These are phyloP conservation scores for Thielaviopsis punctulata DNA, from an alignment of 2,329 filamentous ascomycete species.

Conservation along the genomic window DNA sequence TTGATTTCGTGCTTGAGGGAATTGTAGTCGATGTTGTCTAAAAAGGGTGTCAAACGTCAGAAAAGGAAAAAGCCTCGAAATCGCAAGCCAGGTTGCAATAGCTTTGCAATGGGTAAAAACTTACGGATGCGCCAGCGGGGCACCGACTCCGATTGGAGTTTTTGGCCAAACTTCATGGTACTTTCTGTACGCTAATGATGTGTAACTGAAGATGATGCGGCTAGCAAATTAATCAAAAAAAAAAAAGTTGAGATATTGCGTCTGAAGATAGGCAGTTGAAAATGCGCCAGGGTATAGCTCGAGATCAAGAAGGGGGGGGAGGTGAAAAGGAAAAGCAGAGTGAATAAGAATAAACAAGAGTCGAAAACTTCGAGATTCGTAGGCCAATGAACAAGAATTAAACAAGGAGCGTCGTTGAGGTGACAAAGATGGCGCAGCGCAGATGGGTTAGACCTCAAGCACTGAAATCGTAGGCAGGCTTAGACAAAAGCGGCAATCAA, in stretches of 20 bases:
- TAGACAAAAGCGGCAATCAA: neutral
- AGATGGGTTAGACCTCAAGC: too few species aligned
- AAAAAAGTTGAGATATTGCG: neutral
- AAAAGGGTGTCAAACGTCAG: neutral
- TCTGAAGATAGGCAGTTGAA: too few species aligned
- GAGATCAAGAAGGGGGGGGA: too few species aligned
- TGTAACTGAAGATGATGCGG: neutral
- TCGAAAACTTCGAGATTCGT: too few species aligned
- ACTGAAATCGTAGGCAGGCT: neutral
- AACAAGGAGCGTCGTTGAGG: too few species aligned
- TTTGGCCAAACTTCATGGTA: conserved; percentile 24
- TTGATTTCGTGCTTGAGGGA: conserved; percentile 76
- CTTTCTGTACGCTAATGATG: neutral
- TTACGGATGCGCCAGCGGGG: conserved; percentile 12
- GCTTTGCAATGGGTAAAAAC: neutral
- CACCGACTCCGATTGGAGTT: conserved; percentile 11
- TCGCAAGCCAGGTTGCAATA: neutral
- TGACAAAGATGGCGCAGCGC: too few species aligned
- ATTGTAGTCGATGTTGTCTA: conserved; percentile 81
- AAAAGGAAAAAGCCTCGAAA: neutral
- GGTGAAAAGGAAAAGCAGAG: too few species aligned
- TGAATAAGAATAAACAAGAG: too few species aligned
- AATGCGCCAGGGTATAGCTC: too few species aligned
- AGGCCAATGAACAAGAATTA: too few species aligned
- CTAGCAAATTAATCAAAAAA: neutral